Evolutionary conservation across 495 filamentous ascomycete species (phyloP).

Genomic region (Tricharina praecox): DNA sequence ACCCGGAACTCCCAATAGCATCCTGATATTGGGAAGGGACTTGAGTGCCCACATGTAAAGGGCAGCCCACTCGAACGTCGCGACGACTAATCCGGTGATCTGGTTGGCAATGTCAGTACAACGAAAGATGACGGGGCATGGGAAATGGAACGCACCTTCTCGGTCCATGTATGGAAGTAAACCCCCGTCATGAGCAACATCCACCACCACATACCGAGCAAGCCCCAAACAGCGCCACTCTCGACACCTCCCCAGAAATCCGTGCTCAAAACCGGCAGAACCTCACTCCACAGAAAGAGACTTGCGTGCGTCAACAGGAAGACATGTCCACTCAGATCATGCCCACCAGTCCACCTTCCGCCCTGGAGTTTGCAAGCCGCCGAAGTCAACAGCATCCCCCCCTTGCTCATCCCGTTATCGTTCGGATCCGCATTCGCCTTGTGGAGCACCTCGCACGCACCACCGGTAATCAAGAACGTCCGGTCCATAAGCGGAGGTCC

Average conservation of each 20-base stretch:
- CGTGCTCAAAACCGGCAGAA: slow-evolving; percentile 30
- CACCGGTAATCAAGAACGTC: slow-evolving; percentile 63
- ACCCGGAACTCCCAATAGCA: slow-evolving; percentile 17
- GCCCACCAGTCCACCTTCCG: slow-evolving; percentile 71
- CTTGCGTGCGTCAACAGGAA: slow-evolving; percentile 78
- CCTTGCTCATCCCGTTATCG: slow-evolving; percentile 30
- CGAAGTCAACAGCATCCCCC: slow-evolving; percentile 43
- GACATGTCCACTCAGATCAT: slow-evolving; percentile 89
- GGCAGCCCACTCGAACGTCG: slow-evolving; percentile 15
- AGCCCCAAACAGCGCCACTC: slow-evolving; percentile 32
- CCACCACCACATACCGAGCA: slow-evolving; percentile 58
- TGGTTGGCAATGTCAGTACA: too few species aligned
- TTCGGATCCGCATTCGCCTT: slow-evolving; percentile 16
- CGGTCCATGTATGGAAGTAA: slow-evolving; percentile 96
- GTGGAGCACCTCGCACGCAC: slow-evolving; percentile 46
- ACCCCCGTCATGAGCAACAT: slow-evolving; percentile 97
- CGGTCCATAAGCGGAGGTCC: slow-evolving; percentile 79
- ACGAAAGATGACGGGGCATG: too few species aligned
- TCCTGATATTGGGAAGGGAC: slow-evolving; percentile 6
- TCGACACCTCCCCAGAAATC: slow-evolving; percentile 25
- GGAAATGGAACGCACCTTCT: slow-evolving; percentile 54
- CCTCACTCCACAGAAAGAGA: slow-evolving; percentile 62
- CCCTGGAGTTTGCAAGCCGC: slow-evolving; percentile 69
- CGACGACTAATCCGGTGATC: slow-evolving; percentile 19
- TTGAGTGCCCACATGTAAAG: slow-evolving; percentile 19